Evolutionary conservation across 441 rosid genomes (phyloP).

Genomic region (Arabidopsis hybrid): DNA sequence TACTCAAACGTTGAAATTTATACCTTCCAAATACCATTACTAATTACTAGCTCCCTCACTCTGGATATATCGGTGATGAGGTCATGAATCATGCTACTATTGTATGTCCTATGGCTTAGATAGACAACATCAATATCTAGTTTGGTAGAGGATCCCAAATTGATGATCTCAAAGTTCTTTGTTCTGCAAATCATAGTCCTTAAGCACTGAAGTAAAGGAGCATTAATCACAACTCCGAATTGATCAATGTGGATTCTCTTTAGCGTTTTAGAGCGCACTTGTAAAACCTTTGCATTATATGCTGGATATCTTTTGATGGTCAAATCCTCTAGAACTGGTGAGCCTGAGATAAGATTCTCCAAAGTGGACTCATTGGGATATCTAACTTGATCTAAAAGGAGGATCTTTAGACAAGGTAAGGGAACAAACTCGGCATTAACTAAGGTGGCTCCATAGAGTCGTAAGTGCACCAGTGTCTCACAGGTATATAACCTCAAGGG

Average conservation of each 20-base stretch:
- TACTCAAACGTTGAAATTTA: too few species aligned
- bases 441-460: neutral
- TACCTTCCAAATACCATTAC: too few species aligned
- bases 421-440: neutral
- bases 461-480: constrained; percentile 12
- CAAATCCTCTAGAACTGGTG: constrained; percentile 24
- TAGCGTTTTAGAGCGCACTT: neutral
- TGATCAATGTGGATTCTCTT: neutral
- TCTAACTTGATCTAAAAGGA: neutral
- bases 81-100: too few species aligned
- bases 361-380: neutral
- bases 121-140: too few species aligned
- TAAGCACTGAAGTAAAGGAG: too few species aligned
- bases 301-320: neutral
- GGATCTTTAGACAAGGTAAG: constrained; percentile 25
- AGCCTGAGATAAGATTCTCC: constrained; percentile 11
- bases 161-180: too few species aligned
- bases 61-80: too few species aligned
- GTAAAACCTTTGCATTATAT: neutral
- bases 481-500: constrained; percentile 1
- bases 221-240: too few species aligned
- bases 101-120: too few species aligned
- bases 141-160: too few species aligned
- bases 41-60: too few species aligned
- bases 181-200: too few species aligned